These are phyloP conservation scores for Platanthera zijinensis DNA, from an alignment of 106 monocot species.

Conservation along the genomic window DNA sequence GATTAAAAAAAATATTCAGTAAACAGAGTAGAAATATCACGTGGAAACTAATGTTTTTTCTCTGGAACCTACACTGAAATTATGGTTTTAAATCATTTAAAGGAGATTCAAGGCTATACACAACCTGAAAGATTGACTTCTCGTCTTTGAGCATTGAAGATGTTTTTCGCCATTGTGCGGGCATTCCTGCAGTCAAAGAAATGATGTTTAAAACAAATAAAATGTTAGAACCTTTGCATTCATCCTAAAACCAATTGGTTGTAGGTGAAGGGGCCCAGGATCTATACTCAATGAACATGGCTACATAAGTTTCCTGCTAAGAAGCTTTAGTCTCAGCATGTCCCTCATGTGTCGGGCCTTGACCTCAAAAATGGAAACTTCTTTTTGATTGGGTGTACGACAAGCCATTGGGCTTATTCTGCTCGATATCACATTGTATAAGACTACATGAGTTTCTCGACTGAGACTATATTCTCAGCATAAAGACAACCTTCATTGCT, in stretches of 20 bases:
- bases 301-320: no score
- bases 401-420: no score
- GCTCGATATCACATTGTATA: no score
- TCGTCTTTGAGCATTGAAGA: slow-evolving; percentile 31
- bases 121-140: slow-evolving; percentile 65
- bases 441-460: no score
- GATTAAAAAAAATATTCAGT: neutral
- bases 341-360: no score
- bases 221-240: neutral
- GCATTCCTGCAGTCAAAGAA: slow-evolving; percentile 35
- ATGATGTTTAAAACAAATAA: neutral
- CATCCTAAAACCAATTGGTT: no score
- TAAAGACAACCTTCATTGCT: slow-evolving; percentile 30
- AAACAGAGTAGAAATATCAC: neutral
- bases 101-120: neutral
- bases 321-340: no score
- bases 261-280: no score
- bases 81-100: neutral
- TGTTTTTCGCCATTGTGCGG: slow-evolving; percentile 35
- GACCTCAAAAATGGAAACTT: no score
- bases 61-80: neutral
- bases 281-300: no score
- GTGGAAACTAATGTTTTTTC: neutral
- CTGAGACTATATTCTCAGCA: no score
- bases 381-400: no score